Evolutionary conservation across 306 rosid genomes (phyloP), one percentile per base, ranked within the genome.

Genomic region (Pachyrhizus erosus): DNA sequence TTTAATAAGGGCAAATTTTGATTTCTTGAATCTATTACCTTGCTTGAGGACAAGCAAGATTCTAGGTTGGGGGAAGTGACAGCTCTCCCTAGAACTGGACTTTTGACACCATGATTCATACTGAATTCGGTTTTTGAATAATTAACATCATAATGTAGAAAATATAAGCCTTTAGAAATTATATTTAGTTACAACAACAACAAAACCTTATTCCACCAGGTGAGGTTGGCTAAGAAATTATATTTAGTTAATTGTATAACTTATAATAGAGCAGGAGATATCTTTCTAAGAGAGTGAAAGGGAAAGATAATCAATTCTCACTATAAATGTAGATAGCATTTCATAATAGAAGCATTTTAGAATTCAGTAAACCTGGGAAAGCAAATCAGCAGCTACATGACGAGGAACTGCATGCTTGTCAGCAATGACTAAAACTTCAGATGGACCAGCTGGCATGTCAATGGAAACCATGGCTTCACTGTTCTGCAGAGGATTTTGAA

Each of bases 361-460:
- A 61, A 5, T 0, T 61, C 18, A 61, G 20, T 26, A 26, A 26
- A 61, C 98, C 98, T 93, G 98, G 73, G 98, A 93, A 76, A 94
- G 97, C 70, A 94, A 84, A 89, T 94, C 98, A 5, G 95, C 94
- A 72, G 98, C 98, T 79, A 94, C 83, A 81, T 94, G 94, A 73
- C 86, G 91, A 68, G 97, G 92, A 77, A 86, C 85, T 24, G 98
- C 97, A 75, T 88, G 79, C 86, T 86, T 89, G 86, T 94, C 97
- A 51, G 98, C 97, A 82, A 94, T 94, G 84, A 94, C 98, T 73
- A 94, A 86, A 83, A 94, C 98, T 89, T 94, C 98, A 4, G 98
- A 94, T 70, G 98, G 98, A 52, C 98, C 98, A 0, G 98, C 98
- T 34, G 98, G 97, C 98, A 92, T 89, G 84, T 94, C 98, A 88